Conservation (phyloP, 2,329 filamentous ascomycete species). For the Waltergamsia citrina region DNA sequence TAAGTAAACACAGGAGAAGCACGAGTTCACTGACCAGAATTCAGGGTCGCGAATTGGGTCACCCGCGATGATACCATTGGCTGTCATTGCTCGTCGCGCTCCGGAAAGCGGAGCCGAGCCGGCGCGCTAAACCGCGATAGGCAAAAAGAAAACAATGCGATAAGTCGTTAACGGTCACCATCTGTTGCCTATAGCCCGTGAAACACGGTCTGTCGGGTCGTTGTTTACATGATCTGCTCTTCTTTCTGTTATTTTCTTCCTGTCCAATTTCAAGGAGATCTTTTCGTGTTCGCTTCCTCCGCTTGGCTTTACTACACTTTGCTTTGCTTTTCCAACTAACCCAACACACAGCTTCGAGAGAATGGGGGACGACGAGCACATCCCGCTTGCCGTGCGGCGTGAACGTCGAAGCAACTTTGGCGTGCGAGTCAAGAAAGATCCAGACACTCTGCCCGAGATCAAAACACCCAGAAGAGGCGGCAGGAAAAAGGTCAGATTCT, state of each 20-base stretch:
- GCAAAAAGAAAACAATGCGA: slow-evolving; percentile 4
- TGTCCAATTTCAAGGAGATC: not conserved
- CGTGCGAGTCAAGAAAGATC: slow-evolving; percentile 15
- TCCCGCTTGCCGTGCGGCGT: slow-evolving; percentile 47
- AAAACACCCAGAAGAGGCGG: slow-evolving; percentile 9
- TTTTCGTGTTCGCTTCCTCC: not conserved
- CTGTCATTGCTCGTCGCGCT: too few relatives aligned
- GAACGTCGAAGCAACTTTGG: slow-evolving; percentile 33
- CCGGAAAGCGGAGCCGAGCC: not conserved
- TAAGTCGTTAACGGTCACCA: not conserved
- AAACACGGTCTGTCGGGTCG: not conserved
- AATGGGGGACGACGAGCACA: slow-evolving; percentile 13
- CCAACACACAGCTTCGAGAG: not conserved
- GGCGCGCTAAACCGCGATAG: slow-evolving; percentile 1
- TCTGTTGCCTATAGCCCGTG: not conserved
- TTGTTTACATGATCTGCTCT: not conserved
- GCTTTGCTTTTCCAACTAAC: not conserved
- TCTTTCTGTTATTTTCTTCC: not conserved
- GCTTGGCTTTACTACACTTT: not conserved
- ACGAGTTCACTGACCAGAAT: too few relatives aligned
- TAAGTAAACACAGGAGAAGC: too few relatives aligned
- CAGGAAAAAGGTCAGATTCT: slow-evolving; percentile 40
- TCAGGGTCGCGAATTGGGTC: too few relatives aligned
- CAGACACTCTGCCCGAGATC: slow-evolving; percentile 8
- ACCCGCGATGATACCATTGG: too few relatives aligned